Evolutionary conservation across 1,284 basidiomycete genomes (phyloP), one percentile per base, ranked within the genome.

Genomic region (Cryptococcus sp.): DNA sequence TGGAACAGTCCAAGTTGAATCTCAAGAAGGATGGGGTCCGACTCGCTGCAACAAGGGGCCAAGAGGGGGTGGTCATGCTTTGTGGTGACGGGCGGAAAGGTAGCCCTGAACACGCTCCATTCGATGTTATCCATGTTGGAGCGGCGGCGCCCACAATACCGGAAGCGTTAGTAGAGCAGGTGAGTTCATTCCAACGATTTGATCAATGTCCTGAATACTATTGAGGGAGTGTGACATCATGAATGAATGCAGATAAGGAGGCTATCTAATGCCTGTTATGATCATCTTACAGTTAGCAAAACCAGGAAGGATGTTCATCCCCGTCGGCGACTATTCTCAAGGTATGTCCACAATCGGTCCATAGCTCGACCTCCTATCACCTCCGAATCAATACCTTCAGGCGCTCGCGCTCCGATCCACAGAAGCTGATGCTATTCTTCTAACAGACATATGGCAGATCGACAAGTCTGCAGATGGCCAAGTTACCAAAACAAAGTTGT

Each of bases 281-380:
- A 8, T n/a, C 38, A 19, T 39, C 23, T 3, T 25, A 29, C 89
- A 95, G 75, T 86, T 98, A 4, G 89, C 88, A 15, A 76, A 78
- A 1, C 92, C 92, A 0, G 95, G 95, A 2, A 81, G 91, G 50
- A 91, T 97, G 88, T 95, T 97, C 78, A 89, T 97, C 52, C 94
- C 94, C 1, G 88, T 98, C 7, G 93, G 92, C 5, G 83, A 81
- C 0, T 68, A 78, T 0, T 46, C 55, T 11, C 79, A 81, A 61
- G 69, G 72, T 74, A 45, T 47, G 65, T 56, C n/a, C n/a, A 20
- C 17, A 23, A 25, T 52, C 44, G 8, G 23, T 19, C 29, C 1
- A 40, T 10, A 15, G 29, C 37, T 54, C 25, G 34, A 15, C 7
- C 20, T 34, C 25, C 1, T 1, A 17, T 5, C 22, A 6, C 2